These are phyloP conservation scores for Colletotrichum sp. DNA, from an alignment of 2,329 filamentous ascomycete genomes.

Conservation along the genomic window DNA sequence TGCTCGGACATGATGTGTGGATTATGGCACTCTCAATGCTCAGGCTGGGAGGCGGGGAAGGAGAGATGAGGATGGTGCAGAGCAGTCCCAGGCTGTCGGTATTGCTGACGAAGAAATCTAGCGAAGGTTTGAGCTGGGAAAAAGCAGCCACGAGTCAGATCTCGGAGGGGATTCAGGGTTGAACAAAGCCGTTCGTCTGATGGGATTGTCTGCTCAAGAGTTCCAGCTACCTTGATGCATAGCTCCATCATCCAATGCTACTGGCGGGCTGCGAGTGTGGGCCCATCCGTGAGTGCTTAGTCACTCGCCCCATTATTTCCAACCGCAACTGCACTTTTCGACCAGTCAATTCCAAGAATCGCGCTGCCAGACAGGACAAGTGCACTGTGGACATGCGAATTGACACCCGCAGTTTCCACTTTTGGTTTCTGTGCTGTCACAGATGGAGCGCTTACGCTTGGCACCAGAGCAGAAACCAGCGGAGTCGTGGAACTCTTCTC, in stretches of 20 bases:
- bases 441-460: background rate
- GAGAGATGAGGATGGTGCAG: background rate
- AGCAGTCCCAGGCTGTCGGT: background rate
- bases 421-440: constrained; percentile 6
- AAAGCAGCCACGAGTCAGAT: background rate
- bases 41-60: background rate
- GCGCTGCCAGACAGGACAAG: background rate
- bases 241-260: background rate
- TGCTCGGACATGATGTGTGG: constrained; percentile 5
- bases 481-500: constrained; percentile 6
- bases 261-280: background rate
- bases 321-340: background rate
- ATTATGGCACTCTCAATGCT: background rate
- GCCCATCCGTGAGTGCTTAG: background rate
- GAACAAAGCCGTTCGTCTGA: constrained; percentile 6
- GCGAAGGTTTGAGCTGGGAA: background rate
- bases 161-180: background rate
- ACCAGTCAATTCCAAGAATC: background rate
- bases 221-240: background rate
- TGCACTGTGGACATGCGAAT: background rate
- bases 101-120: background rate
- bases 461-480: background rate
- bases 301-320: background rate
- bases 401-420: background rate
- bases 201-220: background rate